Evolutionary conservation across 73 alveolate genomes (phyloP).

Genomic region (Urostyla sp.): DNA sequence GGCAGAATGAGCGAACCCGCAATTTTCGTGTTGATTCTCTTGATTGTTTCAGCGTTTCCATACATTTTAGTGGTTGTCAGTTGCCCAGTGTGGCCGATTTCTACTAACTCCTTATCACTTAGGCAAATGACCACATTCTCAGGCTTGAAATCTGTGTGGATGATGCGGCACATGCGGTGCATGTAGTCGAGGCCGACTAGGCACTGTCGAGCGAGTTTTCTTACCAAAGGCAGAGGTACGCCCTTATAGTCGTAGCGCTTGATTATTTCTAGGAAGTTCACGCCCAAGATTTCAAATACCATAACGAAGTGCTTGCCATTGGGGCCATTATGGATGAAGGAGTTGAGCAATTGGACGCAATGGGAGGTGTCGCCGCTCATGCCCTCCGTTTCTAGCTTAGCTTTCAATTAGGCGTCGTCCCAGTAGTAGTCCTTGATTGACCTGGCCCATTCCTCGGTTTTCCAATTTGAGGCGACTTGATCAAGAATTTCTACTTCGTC

Average conservation of each 20-base stretch:
- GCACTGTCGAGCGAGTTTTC: conserved; percentile 91
- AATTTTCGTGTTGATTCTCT: conserved; percentile 32
- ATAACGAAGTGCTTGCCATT: conserved; percentile 92
- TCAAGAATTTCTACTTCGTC: conserved; percentile 98
- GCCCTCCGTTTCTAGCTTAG: conserved; percentile 4
- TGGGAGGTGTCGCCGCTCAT: conserved; percentile 60
- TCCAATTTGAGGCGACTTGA: conserved; percentile 88
- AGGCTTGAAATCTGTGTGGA: conserved; percentile 95
- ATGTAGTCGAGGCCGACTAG: conserved; percentile 97
- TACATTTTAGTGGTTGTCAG: conserved; percentile 64
- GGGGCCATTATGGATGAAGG: conserved; percentile 88
- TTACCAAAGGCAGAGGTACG: conserved; percentile 76
- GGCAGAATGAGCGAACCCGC: conserved; percentile 36
- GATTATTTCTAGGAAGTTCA: conserved; percentile 95
- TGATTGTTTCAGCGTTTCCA: conserved; percentile 26
- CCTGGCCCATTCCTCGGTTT: conserved; percentile 86
- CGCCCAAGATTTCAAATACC: conserved; percentile 99
- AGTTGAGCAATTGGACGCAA: conserved; percentile 77
- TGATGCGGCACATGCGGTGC: conserved; percentile 93
- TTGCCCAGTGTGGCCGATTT: conserved; percentile 77
- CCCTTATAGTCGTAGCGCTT: conserved; percentile 85
- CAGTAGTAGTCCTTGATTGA: conserved; percentile 74
- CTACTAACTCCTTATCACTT: conserved; percentile 77
- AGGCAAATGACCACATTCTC: conserved; percentile 82
- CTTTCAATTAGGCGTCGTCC: conserved; percentile 60